phyloP scores from a whole-genome alignment of 2,329 filamentous ascomycete species.

The Trichoderma simmonsii region DNA sequence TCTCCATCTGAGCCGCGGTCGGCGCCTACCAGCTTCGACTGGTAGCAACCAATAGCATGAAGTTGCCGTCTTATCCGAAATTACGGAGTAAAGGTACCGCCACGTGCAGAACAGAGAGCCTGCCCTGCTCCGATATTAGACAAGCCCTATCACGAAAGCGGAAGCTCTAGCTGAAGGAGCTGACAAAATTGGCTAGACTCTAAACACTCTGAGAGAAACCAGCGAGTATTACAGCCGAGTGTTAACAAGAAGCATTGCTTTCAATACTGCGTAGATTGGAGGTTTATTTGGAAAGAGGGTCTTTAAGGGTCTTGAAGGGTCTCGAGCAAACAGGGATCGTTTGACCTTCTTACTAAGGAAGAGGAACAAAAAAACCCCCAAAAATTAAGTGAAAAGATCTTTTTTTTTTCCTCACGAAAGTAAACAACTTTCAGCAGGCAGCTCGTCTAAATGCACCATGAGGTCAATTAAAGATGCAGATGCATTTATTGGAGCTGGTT shows the following conservation, averaged over 20 bases:
- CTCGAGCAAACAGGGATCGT: neutral
- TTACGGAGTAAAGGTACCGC: neutral
- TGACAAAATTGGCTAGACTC: slow-evolving; percentile 11
- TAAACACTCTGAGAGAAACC: neutral
- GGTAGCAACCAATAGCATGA: neutral
- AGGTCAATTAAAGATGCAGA: neutral
- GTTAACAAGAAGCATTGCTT: neutral
- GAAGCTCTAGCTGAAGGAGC: slow-evolving; percentile 2
- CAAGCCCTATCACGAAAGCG: slow-evolving; percentile 5
- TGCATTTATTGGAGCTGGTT: neutral
- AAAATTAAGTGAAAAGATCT: neutral
- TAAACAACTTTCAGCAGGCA: neutral
- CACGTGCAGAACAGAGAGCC: slow-evolving; percentile 2
- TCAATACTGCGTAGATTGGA: neutral
- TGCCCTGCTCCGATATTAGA: neutral
- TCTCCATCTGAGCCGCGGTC: neutral
- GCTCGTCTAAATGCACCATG: neutral
- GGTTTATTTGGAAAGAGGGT: neutral
- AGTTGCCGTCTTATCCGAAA: slow-evolving; percentile 12
- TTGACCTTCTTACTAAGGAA: neutral
- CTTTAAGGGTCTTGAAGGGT: neutral
- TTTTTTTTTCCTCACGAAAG: neutral
- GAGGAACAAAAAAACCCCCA: neutral
- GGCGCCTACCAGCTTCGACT: neutral
- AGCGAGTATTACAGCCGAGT: neutral